Base-by-base conservation (phyloP, 2,329 filamentous ascomycete species). In the Verticillium longisporum region DNA sequence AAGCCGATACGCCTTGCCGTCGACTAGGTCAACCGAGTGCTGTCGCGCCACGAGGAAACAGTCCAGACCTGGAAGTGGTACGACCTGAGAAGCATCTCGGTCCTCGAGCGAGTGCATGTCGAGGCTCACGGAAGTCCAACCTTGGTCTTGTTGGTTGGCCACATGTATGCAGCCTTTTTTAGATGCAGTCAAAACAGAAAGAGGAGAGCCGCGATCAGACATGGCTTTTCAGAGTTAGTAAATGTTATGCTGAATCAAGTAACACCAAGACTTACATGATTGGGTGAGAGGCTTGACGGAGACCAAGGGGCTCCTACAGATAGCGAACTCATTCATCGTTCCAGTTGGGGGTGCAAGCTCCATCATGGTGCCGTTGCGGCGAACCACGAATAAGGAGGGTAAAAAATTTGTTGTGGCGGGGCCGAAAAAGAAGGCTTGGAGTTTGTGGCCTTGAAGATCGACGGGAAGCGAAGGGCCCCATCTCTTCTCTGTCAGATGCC, bases 341-440 rank as follows among this genome's bases (percentile, higher is more conserved):
- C 74, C 76, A 33, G 71, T 74, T 15, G 79, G 79, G 15, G 83
- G 73, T 57, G 79, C 77, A 11, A 88, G 72, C 67, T 89, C 86
- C 0, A 79, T 80, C 68, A 92, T 75, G 3, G 80, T 78, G 0
- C 89, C 90, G 59, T 88, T 86, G 15, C 83, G 80, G 38, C 84
- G 84, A 6, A 92, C 79, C 7, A 91, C 69, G 9, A 91, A 70
- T 1, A 92, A 71, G 11, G 79, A 76, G 1, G 80, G 78, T 1
- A 77, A 70, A 1, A 70, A 61, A 15, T 70, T 68, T 21, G 68
- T 68, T 31, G 73, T 72, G 32, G 73, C 72, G 6, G 78, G 73
- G 0, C 79, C 79, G 66, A 92, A 92, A 61, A 87, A 85, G 68
- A 91, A 86, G 1, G 86, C 80, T 50, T 84, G 79, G 0, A 86